These are phyloP conservation scores for Colletotrichum sp. DNA, from an alignment of 2,329 filamentous ascomycete genomes.

Conservation along the genomic window DNA sequence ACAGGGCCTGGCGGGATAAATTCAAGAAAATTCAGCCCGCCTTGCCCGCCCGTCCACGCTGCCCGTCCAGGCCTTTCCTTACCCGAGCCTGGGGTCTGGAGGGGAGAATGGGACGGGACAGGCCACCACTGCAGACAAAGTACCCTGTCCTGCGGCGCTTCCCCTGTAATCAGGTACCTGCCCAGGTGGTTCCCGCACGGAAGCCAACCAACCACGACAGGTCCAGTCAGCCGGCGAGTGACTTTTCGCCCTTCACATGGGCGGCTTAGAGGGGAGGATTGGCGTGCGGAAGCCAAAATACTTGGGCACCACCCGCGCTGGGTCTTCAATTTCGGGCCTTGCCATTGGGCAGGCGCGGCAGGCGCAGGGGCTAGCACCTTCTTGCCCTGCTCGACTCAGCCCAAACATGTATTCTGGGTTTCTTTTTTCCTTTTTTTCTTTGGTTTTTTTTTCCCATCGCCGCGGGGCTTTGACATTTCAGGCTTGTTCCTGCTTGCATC, in stretches of 20 bases:
- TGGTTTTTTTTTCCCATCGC: background rate
- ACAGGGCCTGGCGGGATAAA: conserved; percentile 4
- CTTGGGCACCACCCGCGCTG: conserved; percentile 18
- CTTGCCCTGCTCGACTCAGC: conserved; percentile 17
- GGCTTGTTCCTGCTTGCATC: background rate
- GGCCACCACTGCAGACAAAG: conserved; percentile 4
- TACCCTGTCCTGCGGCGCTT: background rate
- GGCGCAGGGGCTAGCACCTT: conserved; percentile 8
- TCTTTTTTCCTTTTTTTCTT: background rate
- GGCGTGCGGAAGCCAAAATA: conserved; percentile 18
- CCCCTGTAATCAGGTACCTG: background rate
- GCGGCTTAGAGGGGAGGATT: background rate
- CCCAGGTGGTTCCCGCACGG: background rate
- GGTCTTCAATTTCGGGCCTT: background rate
- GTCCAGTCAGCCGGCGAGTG: conserved; percentile 15
- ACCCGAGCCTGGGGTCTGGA: background rate
- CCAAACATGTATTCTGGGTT: background rate
- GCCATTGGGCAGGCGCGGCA: conserved; percentile 22
- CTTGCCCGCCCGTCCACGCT: background rate
- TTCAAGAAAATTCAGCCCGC: conserved; percentile 20
- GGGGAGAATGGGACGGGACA: background rate
- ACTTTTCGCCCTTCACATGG: conserved; percentile 17
- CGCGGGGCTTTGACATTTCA: background rate
- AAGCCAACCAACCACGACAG: conserved; percentile 9
- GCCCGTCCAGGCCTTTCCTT: conserved; percentile 9